Evolutionary conservation across 2,329 filamentous ascomycete species (phyloP).

Genomic region (Aspergillus felis): DNA sequence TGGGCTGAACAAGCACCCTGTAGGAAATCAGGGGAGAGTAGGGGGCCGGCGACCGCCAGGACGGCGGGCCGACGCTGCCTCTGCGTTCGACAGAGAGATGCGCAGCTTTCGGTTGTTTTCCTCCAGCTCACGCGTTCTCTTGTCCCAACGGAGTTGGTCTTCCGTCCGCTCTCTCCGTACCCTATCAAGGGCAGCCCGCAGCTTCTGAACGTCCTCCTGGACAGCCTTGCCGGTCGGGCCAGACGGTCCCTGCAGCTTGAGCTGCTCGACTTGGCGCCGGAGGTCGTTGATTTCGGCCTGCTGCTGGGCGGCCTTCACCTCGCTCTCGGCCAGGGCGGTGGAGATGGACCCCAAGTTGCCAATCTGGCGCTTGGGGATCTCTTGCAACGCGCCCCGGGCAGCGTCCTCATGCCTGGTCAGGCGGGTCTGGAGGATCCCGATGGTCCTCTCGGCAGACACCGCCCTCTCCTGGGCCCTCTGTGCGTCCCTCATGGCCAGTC

Average conservation of each 20-base stretch:
- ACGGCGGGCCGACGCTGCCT: neutral
- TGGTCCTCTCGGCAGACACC: neutral
- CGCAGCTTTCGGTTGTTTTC: conserved; percentile 15
- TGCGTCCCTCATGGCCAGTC: conserved; percentile 9
- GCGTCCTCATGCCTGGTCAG: conserved; percentile 5
- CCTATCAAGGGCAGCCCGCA: conserved; percentile 8
- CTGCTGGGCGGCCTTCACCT: conserved; percentile 11
- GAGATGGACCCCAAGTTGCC: conserved; percentile 8
- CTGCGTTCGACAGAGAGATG: conserved; percentile 15
- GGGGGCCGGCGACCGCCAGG: neutral
- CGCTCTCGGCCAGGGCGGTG: conserved; percentile 11
- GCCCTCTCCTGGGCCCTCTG: conserved; percentile 7
- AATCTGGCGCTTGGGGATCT: conserved; percentile 11
- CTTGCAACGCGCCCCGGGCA: conserved; percentile 2
- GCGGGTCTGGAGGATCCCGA: conserved; percentile 11
- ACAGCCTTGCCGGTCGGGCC: conserved; percentile 3
- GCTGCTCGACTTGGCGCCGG: conserved; percentile 6
- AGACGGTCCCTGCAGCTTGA: neutral
- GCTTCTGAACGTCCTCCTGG: conserved; percentile 7
- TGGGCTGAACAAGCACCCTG: neutral
- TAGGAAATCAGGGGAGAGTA: neutral
- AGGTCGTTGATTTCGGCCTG: conserved; percentile 10
- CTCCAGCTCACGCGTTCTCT: conserved; percentile 10
- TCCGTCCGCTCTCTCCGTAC: conserved; percentile 12
- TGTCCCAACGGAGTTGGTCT: conserved; percentile 13